A percentile compares a stretch with the other conserved stretches of the same genome.
Evolutionary conservation across 208 protist species (phyloP).

Genomic region (Porcisia hertigi): DNA sequence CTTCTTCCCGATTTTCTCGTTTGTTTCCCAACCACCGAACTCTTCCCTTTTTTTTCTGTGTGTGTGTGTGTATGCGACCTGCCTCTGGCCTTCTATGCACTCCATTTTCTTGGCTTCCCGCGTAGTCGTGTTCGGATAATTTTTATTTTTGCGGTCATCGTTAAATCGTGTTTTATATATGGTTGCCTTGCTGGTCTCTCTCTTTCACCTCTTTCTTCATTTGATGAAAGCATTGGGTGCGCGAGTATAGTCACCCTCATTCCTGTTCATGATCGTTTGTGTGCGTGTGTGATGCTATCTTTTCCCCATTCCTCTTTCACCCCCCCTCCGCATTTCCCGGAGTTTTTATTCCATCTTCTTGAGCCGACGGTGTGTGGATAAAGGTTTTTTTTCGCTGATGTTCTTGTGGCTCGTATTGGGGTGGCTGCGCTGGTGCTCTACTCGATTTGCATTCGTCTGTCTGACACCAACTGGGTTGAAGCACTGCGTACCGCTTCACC

Average conservation of each 20-base stretch:
- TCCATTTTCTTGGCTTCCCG: too few species aligned
- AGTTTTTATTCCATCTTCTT: not conserved
- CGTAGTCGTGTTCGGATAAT: too few species aligned
- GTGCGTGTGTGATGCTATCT: not conserved
- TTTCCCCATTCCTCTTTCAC: not conserved
- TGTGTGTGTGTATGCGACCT: too few species aligned
- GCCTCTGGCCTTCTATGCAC: too few species aligned
- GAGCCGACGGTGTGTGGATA: not conserved
- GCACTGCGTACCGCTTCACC: too few species aligned
- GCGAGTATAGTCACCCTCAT: not conserved
- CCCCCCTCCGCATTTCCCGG: not conserved
- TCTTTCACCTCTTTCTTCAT: not conserved
- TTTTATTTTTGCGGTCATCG: too few species aligned
- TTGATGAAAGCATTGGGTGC: not conserved
- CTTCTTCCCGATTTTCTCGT: not conserved
- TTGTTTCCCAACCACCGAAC: too few species aligned
- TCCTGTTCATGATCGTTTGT: not conserved
- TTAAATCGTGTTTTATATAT: too few species aligned
- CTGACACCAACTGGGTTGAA: not conserved
- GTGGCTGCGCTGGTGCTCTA: not conserved
- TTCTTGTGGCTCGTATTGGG: not conserved
- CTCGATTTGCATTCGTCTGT: not conserved
- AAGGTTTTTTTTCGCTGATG: not conserved
- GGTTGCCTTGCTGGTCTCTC: slow-evolving; percentile 8
- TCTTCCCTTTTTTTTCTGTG: too few species aligned